Evolutionary conservation across 2,329 filamentous ascomycete genomes (phyloP), one percentile per base, ranked within the genome.

Genomic region (Cryphonectria japonica): DNA sequence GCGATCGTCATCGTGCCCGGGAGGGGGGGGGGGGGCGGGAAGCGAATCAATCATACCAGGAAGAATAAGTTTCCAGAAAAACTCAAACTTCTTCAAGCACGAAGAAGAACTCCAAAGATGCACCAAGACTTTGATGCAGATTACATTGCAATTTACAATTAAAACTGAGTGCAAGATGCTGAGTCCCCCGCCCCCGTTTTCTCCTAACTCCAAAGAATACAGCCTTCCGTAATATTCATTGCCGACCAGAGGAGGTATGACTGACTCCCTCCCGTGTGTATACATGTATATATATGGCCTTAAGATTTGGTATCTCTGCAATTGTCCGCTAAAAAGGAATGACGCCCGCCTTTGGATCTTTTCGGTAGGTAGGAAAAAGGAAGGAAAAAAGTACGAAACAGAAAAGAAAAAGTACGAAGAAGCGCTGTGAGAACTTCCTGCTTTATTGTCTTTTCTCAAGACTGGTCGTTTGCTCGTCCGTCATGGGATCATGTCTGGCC

Each of bases 251-350:
- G 37, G 8, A 50, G 9, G 7, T 50, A 50, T 50, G 29, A 8
- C 26, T 57, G 26, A 19, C 26, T 16, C 29, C 54, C 13, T 9
- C 11, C 8, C 2, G 37, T 39, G 9, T 59, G 4, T 57, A 13
- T 57, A 29, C 26, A 54, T 54, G 2, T 54, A 29, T 54, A 2
- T 59, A 34, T 32, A 59, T 59, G 54, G 16, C 54, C 54, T 32
- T 16, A 57, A 32, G 54, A 59, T 59, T 50, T 50, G 54, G 54
- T 59, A 59, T 59, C 54, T 59, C 29, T 59, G 54, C 54, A 59
- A 59, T 59, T 59, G 37, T 62, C 16, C 19, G 32, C 19, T 62
- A 8, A 14, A 39, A 39, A 37, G 13, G 29, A 37, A 16, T 60
- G 57, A 60, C 32, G 11, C 32, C 37, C 37, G 37, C 37, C 37